Base-by-base conservation (phyloP, 192 early-diverging fungal genomes). In the Kickxella alabastrina region DNA sequence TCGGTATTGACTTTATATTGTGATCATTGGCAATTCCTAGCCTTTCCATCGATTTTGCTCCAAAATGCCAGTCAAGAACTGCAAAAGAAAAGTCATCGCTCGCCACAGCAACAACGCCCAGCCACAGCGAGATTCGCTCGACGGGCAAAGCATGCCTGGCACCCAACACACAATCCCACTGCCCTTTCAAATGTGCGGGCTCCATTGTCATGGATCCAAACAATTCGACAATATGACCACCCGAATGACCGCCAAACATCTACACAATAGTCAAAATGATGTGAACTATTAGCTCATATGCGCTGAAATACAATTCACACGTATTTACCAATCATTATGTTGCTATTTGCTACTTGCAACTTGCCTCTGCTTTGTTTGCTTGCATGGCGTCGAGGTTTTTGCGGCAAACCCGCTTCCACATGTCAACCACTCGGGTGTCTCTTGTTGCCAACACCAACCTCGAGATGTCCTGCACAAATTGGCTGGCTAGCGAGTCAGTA, bases 331-430 rank as follows among this genome's bases (percentile, higher is more conserved):
- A 12, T 32, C 43, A 26, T 27, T 4, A 42, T 10, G 35, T n/a
- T 17, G 24, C 13, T 10, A 24, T 37, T 24, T 52, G 17, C 37
- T 28, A 15, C 37, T 6, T 27, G 6, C 26, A 23, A 49, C 46
- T 38, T 57, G 39, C 55, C 46, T 57, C 34, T 32, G 31, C 31
- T 7, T 37, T 47, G 38, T 36, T 27, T 28, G 19, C 32, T 14
- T 19, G 17, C 14, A 43, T 26, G n/a, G 18, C 46, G 42, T 57
- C 45, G 23, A 45, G 34, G 35, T 52, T 46, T n/a, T 19, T 28
- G 7, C 28, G 39, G 24, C 50, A 70, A 17, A 63, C 25, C 34
- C 24, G 53, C 41, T 27, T 52, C 67, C 67, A 70, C 50, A 70
- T 39, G 22, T 50, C 60, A 28, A 52, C 60, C 23, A 52, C 36